Evolutionary conservation across 2,329 filamentous ascomycete genomes (phyloP), one percentile per base, ranked within the genome.

Genomic region (Sphaceloma murrayae): DNA sequence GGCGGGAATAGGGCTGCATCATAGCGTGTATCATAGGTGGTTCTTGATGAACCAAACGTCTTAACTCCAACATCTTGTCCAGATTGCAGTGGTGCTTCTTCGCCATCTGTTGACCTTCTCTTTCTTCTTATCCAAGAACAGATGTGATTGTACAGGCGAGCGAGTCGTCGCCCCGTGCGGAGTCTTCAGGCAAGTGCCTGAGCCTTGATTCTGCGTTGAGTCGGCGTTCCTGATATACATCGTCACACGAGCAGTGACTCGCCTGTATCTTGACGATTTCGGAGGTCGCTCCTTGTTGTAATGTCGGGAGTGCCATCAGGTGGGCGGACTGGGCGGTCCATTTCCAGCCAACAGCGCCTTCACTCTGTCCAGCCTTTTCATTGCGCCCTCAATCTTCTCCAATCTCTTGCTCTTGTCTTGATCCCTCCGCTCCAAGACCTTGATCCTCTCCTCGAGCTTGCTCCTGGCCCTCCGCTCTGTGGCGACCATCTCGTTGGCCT

Each of bases 401-500:
- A 91, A 58, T 40, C 85, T 65, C 46, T 68, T 70, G 54, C 72
- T 69, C 68, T 86, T 85, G 52, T 87, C 82, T 36, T 59, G 63
- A 48, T 89, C 85, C 48, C 83, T 68, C 54, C 70, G 66, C 64
- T 88, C 83, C 16, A 91, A 63, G 54, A 78, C 68, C 47, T 68
- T 73, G 5, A 91, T 73, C 29, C 82, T 67, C 58, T 82, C 77
- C 64, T 87, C 82, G 17, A 91, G 69, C 56, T 72, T 75, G 4
- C 81, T 82, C 47, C 82, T 67, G 24, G 80, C 81, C 46, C 77
- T 73, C 32, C 85, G 68, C 67, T 91, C 85, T 13, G 73, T 69
- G 1, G 83, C 82, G 11, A 88, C 83, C 83, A 88, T 88, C 63
- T 85, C 77, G 58, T 88, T 88, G 39, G 83, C 83, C 66, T 86